Evolutionary conservation across 768 basidiomycete species (phyloP), one percentile per base, ranked within the genome.

Genomic region (Tricholoma furcatifolium): DNA sequence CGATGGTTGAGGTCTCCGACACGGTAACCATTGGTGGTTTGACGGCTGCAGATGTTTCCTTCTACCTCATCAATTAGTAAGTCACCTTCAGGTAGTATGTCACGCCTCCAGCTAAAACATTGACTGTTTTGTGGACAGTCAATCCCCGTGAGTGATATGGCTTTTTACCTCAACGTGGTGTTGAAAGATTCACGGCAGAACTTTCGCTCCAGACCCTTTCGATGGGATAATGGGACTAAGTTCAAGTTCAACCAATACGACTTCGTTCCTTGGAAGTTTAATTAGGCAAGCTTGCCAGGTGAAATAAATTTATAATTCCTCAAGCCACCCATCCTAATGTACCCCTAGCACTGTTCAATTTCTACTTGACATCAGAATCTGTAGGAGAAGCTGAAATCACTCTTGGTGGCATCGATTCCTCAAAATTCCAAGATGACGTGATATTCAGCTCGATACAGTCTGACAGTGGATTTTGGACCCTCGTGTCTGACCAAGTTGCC

Each of bases 371-470:
- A n/a, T 78, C 77, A 3, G 44, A 71, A 34, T 62, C 70, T 12
- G 67, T 74, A 40, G 82, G 80, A n/a, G 65, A 74, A 47, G 79
- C 80, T 4, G 79, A 83, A 57, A 53, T 82, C 49, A 80, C 79
- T 3, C 57, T 83, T 20, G 80, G 81, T 42, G 81, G 81, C 2
- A 75, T 74, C 18, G 80, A 83, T 58, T 62, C 62, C 34, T 70
- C 76, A 17, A 82, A 81, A 64, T 80, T 78, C 65, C 70, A 64
- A 55, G 74, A 76, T 74, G 44, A 54, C 14, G 48, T 56, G 45
- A 30, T 52, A 18, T 44, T 63, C 47, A 41, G 46, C 45, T 20
- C 42, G 41, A 17, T 39, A 35, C 18, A 45, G 20, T n/a, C 42
- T n/a, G 45, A 42, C 32, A 46, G 35, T n/a, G 50, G 52, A 27